A percentile compares a stretch with the other conserved stretches of the same genome.
These are phyloP conservation scores for Chenopodium quinoa DNA, from an alignment of 148 eudicot genomes.

Conservation along the genomic window DNA sequence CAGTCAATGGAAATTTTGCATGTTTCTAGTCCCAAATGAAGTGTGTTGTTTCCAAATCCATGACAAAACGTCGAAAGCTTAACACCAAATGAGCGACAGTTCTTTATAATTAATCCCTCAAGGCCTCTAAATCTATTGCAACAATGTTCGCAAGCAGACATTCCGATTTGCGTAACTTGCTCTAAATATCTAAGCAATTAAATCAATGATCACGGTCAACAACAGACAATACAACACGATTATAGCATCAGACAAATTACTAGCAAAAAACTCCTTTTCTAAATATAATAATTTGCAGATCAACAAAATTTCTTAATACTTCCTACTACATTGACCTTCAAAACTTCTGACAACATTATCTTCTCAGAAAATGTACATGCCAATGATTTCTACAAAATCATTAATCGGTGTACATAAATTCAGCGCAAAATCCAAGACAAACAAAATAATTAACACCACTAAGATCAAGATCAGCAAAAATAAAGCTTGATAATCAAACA, in stretches of 20 bases:
- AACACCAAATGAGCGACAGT: neutral
- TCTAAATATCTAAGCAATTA: neutral
- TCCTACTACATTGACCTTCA: conserved; percentile 7
- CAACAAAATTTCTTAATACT: neutral
- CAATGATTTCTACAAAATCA: neutral
- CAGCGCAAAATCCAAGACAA: neutral
- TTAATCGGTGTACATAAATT: neutral
- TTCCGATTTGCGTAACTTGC: neutral
- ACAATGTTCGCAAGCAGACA: neutral
- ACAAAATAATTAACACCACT: neutral
- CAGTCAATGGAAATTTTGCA: neutral
- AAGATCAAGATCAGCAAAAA: neutral
- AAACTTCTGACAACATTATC: neutral
- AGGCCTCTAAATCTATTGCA: neutral
- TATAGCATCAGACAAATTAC: neutral
- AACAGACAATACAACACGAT: neutral
- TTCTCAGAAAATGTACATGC: neutral
- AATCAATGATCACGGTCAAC: neutral
- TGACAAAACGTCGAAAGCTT: neutral
- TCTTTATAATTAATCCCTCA: neutral
- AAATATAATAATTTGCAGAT: neutral
- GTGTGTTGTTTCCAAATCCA: neutral
- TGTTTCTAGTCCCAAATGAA: neutral
- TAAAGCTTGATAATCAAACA: neutral
- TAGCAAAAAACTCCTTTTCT: neutral